These are phyloP conservation scores for Colletotrichum euphorbiae DNA, from an alignment of 2,329 filamentous ascomycete species.

Conservation along the genomic window DNA sequence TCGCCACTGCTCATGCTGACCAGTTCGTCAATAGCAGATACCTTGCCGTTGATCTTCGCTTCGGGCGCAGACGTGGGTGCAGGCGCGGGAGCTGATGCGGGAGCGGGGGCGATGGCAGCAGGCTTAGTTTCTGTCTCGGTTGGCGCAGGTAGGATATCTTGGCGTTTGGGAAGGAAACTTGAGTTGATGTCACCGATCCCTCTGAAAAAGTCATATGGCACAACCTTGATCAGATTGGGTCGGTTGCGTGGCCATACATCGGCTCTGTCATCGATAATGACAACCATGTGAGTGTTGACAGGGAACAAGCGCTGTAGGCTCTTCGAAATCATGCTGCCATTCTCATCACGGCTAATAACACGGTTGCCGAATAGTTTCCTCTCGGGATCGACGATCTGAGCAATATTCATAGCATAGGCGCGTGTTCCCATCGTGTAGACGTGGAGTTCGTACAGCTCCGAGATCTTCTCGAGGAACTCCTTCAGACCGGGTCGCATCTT, in stretches of 20 bases:
- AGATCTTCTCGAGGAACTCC: conserved; percentile 82
- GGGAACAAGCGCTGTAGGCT: conserved; percentile 92
- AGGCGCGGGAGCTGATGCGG: neutral
- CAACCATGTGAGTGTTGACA: conserved; percentile 98
- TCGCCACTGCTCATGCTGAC: conserved; percentile 80
- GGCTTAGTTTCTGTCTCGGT: conserved; percentile 18
- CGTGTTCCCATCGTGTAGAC: conserved; percentile 99
- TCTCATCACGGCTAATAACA: conserved; percentile 96
- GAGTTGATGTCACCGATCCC: conserved; percentile 99
- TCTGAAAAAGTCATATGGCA: conserved; percentile 96
- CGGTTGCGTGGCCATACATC: conserved; percentile 96
- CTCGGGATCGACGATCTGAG: conserved; percentile 91
- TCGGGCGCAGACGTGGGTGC: neutral
- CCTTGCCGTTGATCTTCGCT: conserved; percentile 37
- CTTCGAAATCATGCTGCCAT: conserved; percentile 91
- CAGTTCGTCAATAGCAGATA: conserved; percentile 75
- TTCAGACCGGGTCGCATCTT: conserved; percentile 91
- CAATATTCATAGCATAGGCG: conserved; percentile 93
- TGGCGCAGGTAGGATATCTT: conserved; percentile 59
- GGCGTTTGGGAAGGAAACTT: conserved; percentile 88
- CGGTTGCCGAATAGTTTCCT: conserved; percentile 91
- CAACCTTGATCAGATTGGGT: conserved; percentile 92
- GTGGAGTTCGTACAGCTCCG: conserved; percentile 90
- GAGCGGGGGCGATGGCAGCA: neutral
- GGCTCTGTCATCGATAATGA: conserved; percentile 96